Percentiles rank a stretch among this genome's conserved stretches.
Conservation (phyloP, 106 monocot genomes). For the Dendrobium huoshanense region DNA sequence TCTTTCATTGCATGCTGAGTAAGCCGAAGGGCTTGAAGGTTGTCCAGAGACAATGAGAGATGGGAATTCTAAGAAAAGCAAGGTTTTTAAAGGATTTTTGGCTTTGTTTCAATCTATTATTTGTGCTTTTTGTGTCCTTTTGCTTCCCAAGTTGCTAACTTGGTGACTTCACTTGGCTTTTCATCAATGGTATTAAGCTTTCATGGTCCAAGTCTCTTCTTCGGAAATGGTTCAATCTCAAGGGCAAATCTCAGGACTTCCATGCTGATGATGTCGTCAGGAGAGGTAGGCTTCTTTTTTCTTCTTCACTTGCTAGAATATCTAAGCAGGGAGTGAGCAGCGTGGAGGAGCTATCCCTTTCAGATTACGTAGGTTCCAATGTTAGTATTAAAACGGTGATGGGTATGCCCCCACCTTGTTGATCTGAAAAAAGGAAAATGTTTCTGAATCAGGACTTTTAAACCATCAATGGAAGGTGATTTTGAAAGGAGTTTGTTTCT, state of each 20-base stretch:
- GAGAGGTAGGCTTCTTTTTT: slow-evolving; percentile 31
- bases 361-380: not conserved
- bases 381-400: not conserved
- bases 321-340: not conserved
- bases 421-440: not conserved
- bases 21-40: not conserved
- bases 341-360: not conserved
- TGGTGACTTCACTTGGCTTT: not conserved
- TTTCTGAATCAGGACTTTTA: not conserved
- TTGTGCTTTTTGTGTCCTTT: not conserved
- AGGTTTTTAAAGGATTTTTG: slow-evolving; percentile 26
- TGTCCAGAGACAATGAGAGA: slow-evolving; percentile 63
- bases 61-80: slow-evolving; percentile 71
- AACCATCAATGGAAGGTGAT: not conserved
- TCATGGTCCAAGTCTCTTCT: slow-evolving; percentile 76
- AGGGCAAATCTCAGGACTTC: slow-evolving; percentile 65
- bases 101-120: slow-evolving; percentile 6
- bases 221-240: slow-evolving; percentile 76
- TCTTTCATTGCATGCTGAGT: not conserved
- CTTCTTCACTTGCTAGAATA: not conserved
- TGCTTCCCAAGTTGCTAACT: not conserved
- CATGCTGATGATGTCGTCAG: slow-evolving; percentile 48
- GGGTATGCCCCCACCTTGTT: not conserved
- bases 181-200: slow-evolving; percentile 27
- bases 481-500: not conserved